Conservation (phyloP, 179 eudicot genomes). For the Amaranthus tricolor region DNA sequence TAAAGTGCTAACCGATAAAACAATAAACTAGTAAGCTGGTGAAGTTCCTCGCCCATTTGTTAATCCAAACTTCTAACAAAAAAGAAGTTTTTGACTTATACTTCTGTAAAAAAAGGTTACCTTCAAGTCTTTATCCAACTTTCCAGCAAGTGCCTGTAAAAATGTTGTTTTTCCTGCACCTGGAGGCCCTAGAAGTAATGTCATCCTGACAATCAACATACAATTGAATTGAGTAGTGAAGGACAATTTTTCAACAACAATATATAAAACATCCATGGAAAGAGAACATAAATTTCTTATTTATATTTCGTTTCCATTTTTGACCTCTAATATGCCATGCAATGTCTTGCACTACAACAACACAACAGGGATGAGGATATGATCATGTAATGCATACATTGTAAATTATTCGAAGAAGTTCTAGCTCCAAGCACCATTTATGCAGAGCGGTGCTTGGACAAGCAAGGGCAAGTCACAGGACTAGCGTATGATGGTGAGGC, state of each 20-base stretch:
- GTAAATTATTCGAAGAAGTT: not conserved
- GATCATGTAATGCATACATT: not conserved
- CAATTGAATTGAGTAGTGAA: slow-evolving; percentile 6
- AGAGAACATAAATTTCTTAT: not conserved
- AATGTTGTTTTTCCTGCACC: slow-evolving; percentile 33
- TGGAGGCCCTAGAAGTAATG: slow-evolving; percentile 37
- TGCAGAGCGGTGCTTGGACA: too few species aligned
- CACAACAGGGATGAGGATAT: not conserved
- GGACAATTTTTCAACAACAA: not conserved
- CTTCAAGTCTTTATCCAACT: slow-evolving; percentile 23
- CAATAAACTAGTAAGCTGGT: not conserved
- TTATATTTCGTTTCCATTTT: not conserved
- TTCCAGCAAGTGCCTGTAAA: slow-evolving; percentile 30
- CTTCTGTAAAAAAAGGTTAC: not conserved
- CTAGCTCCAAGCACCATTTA: too few species aligned
- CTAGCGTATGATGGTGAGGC: too few species aligned
- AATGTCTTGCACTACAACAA: not conserved
- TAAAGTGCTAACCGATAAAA: not conserved
- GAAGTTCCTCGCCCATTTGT: not conserved
- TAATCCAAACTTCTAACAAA: not conserved
- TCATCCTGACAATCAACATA: slow-evolving; percentile 30
- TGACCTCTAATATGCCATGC: not conserved
- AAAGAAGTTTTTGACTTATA: not conserved
- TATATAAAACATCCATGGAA: too few species aligned
- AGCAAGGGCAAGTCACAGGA: too few species aligned